These are phyloP conservation scores for Panaeolus papilionaceus DNA, from an alignment of 768 basidiomycete genomes.

Conservation along the genomic window DNA sequence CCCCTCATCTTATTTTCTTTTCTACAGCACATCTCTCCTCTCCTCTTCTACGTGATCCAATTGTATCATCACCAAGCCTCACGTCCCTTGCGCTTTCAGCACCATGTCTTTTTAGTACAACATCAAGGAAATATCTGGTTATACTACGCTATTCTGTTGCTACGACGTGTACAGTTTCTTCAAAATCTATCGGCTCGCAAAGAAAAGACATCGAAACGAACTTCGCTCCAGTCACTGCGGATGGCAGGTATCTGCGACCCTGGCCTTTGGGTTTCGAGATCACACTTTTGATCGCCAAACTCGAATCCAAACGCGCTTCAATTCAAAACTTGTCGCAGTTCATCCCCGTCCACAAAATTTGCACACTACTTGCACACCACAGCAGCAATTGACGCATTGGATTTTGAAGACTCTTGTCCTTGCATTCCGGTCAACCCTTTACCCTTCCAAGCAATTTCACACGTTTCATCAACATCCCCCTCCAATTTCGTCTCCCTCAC, in stretches of 20 bases:
- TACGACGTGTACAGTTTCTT: conserved; percentile 25
- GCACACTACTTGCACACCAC: conserved; percentile 8
- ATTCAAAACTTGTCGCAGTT: conserved; percentile 2
- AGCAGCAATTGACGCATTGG: background rate
- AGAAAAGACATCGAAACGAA: conserved; percentile 7
- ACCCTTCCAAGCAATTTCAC: conserved; percentile 14
- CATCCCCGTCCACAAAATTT: conserved; percentile 11
- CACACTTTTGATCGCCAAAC: conserved; percentile 11
- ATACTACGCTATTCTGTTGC: conserved; percentile 29
- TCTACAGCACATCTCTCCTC: conserved; percentile 30
- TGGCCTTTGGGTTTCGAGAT: conserved; percentile 7
- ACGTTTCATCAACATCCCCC: conserved; percentile 10
- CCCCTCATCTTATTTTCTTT: conserved; percentile 26
- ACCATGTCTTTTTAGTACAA: conserved; percentile 34
- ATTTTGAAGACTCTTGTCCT: background rate
- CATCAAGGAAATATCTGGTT: conserved; percentile 34
- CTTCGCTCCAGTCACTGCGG: conserved; percentile 4
- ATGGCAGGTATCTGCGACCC: conserved; percentile 4
- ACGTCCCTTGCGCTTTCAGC: conserved; percentile 20
- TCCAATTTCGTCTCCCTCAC: conserved; percentile 13
- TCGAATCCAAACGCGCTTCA: conserved; percentile 13
- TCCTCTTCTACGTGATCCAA: conserved; percentile 30
- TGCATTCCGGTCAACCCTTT: conserved; percentile 13
- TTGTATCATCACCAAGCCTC: conserved; percentile 34
- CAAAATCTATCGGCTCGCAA: conserved; percentile 14